These are phyloP conservation scores for Calophaca sinica DNA, from an alignment of 306 rosid genomes.

Conservation along the genomic window DNA sequence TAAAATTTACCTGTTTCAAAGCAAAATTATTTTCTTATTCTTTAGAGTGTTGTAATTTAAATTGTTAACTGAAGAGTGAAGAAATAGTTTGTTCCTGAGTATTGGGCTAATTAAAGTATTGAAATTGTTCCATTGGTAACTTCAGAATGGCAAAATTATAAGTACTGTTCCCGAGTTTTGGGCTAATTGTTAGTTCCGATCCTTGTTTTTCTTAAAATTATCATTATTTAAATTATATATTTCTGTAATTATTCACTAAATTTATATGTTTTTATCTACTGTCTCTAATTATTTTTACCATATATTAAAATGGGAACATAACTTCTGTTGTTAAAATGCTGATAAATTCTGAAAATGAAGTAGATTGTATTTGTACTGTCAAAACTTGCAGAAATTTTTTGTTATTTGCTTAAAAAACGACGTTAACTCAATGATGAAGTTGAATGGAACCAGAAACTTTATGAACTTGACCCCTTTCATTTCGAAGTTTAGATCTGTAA, in stretches of 20 bases:
- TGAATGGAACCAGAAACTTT: slow-evolving; percentile 6
- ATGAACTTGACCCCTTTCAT: not conserved
- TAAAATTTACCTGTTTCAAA: slow-evolving; percentile 10
- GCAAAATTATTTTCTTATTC: not conserved
- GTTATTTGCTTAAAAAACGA: slow-evolving; percentile 3
- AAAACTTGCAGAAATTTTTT: not conserved
- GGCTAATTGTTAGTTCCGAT: not conserved
- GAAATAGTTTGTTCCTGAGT: slow-evolving; percentile 12
- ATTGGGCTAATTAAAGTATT: not conserved
- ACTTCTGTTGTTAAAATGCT: not conserved
- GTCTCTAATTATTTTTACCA: not conserved
- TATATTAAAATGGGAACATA: slow-evolving; percentile 8
- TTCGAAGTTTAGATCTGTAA: slow-evolving; percentile 2
- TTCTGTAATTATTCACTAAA: not conserved
- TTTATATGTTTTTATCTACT: slow-evolving; percentile 8
- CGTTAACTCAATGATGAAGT: slow-evolving; percentile 5
- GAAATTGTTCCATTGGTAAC: not conserved
- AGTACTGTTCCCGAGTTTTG: not conserved
- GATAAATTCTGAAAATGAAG: slow-evolving; percentile 14
- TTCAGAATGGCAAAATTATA: not conserved
- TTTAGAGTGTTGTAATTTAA: not conserved
- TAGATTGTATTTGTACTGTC: not conserved
- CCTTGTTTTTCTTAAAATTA: not conserved
- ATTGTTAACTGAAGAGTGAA: not conserved
- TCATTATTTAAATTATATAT: not conserved